Evolutionary conservation across 306 rosid species (phyloP), one percentile per base, ranked within the genome.

Genomic region (Macrotyloma uniflorum): DNA sequence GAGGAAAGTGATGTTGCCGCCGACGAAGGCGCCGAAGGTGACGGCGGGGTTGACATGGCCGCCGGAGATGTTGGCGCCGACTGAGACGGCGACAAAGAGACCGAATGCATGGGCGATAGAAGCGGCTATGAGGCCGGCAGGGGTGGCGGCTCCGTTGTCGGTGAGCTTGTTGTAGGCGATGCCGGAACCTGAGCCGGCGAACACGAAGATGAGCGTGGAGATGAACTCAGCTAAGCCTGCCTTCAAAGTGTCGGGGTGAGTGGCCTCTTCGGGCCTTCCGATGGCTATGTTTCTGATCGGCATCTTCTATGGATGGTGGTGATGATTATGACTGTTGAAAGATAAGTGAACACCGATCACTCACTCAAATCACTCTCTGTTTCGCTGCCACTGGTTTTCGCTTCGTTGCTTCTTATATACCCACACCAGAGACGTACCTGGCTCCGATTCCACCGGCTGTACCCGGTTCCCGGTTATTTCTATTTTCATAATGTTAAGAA

Each of bases 21-120:
- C 98, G 30, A 94, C 4, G 79, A 94, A 92, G 57, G 88, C 88
- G 0, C 97, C 98, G 82, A 94, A 92, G 40, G 98, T 94, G 42
- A 94, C 98, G 14, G 97, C 97, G 10, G 98, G 97, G 90, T 94
- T 94, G 38, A 94, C 97, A 80, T 94, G 98, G 15, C 97, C 98
- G 13, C 97, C 97, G 68, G 98, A 94, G 86, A 94, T 90, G 85
- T 94, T 94, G 35, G 93, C 94, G 0, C 73, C 47, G 32, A 90
- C 83, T 62, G 98, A 7, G 71, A 94, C 98, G 1, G 88, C 98
- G 13, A 94, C 96, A 23, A 94, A 94, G 7, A 94, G 96, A 7
- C 59, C 97, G 61, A 94, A 90, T 8, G 81, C 97, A 47, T 94
- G 94, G 23, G 98, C 97, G 13, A 94, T 30, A 8, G 98, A 28